A percentile compares a stretch with the other conserved stretches of the same genome.
Conservation (phyloP, 2,329 filamentous ascomycete species). For the Venturia pyrina region DNA sequence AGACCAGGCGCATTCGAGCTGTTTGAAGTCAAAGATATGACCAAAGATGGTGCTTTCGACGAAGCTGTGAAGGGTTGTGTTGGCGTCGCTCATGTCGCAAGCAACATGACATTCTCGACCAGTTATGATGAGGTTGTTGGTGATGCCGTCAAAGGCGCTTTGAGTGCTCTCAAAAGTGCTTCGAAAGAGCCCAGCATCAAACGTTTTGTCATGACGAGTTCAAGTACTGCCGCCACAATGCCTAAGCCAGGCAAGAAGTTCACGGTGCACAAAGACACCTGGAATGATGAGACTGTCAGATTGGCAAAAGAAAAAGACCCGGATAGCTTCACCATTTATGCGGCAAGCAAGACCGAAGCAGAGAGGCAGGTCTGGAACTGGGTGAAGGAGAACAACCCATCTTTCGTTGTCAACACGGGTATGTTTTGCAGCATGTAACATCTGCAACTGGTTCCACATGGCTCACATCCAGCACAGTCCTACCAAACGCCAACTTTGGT, state of each 20-base stretch:
- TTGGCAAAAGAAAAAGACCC: slow-evolving; percentile 2
- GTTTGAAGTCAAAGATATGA: slow-evolving; percentile 23
- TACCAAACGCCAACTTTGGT: slow-evolving; percentile 19
- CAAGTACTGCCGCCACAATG: background rate
- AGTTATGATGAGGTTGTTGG: slow-evolving; percentile 9
- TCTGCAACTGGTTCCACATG: background rate
- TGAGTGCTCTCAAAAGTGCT: slow-evolving; percentile 4
- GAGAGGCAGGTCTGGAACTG: slow-evolving; percentile 3
- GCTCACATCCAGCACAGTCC: background rate
- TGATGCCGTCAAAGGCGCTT: background rate
- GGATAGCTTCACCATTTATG: background rate
- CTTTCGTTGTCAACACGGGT: slow-evolving; percentile 7
- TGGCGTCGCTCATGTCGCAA: slow-evolving; percentile 9
- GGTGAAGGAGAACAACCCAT: background rate
- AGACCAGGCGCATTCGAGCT: slow-evolving; percentile 20
- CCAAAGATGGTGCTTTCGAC: background rate
- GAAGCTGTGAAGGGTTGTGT: background rate
- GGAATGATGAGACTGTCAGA: slow-evolving; percentile 9
- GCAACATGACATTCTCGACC: slow-evolving; percentile 4
- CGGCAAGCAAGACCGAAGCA: slow-evolving; percentile 7
- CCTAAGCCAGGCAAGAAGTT: slow-evolving; percentile 2
- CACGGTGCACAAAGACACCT: background rate
- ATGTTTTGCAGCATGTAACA: too few relatives aligned
- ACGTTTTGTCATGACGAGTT: slow-evolving; percentile 13
- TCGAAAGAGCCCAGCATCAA: background rate